Evolutionary conservation across 441 rosid genomes (phyloP).

Genomic region (Erodium moschatum): DNA sequence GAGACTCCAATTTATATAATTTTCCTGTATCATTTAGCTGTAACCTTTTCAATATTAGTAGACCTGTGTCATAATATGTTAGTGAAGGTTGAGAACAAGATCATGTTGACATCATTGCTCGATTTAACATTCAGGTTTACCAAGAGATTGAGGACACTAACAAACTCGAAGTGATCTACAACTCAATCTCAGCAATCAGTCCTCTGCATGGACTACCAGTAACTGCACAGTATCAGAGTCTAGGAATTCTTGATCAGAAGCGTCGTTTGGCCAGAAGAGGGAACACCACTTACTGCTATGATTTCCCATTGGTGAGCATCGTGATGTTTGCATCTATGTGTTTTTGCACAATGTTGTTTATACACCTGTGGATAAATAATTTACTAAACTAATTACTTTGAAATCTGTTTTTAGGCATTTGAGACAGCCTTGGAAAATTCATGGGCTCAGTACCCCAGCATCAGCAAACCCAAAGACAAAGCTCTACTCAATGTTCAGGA

Average conservation of each 20-base stretch:
- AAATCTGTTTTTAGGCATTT: constrained; percentile 61
- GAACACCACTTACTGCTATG: constrained; percentile 94
- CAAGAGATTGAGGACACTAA: constrained; percentile 71
- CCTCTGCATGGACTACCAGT: constrained; percentile 62
- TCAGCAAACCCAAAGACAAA: constrained; percentile 41
- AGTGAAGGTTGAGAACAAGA: not conserved
- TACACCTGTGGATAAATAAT: not conserved
- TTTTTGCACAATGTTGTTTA: constrained; percentile 1
- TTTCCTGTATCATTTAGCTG: not conserved
- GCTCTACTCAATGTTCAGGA: constrained; percentile 52
- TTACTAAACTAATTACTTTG: not conserved
- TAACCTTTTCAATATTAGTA: not conserved
- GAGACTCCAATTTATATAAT: not conserved
- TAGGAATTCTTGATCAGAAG: constrained; percentile 70
- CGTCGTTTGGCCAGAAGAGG: constrained; percentile 76
- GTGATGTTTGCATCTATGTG: not conserved
- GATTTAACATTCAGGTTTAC: constrained; percentile 55
- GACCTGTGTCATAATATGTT: not conserved
- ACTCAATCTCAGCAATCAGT: constrained; percentile 51
- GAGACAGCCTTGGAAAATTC: constrained; percentile 68
- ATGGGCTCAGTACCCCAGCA: constrained; percentile 63
- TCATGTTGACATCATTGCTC: constrained; percentile 14
- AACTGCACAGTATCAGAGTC: constrained; percentile 57
- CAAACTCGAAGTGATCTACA: constrained; percentile 49
- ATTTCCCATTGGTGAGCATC: constrained; percentile 80